These are phyloP conservation scores for Colletotrichum neosansevieriae DNA, from an alignment of 2,329 filamentous ascomycete species.

Conservation along the genomic window DNA sequence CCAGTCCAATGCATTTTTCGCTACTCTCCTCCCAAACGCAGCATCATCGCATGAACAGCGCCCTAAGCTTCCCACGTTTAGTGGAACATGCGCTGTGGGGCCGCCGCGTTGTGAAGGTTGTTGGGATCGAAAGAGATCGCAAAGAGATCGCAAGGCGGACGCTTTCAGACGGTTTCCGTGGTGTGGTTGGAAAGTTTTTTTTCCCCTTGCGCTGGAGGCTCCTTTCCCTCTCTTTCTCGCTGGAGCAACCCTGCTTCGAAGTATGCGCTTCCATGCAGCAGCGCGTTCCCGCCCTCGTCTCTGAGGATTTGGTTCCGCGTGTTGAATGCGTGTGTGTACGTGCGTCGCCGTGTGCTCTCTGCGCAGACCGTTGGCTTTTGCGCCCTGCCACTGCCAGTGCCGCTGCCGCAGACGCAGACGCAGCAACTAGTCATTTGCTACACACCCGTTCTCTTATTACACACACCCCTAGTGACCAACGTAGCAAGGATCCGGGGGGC, in stretches of 20 bases:
- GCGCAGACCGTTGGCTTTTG: slow-evolving; percentile 36
- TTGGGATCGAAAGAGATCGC: slow-evolving; percentile 21
- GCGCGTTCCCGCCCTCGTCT: background rate
- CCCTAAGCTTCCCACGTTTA: slow-evolving; percentile 30
- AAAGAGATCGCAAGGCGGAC: slow-evolving; percentile 20
- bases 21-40: slow-evolving; percentile 12
- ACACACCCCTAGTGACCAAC: slow-evolving; percentile 18
- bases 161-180: slow-evolving; percentile 24
- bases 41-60: slow-evolving; percentile 33
- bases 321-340: background rate
- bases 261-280: slow-evolving; percentile 11
- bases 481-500: slow-evolving; percentile 27
- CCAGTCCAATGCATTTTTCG: background rate
- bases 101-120: background rate
- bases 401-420: slow-evolving; percentile 2
- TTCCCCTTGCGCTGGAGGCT: background rate
- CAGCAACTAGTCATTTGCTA: background rate
- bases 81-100: slow-evolving; percentile 18
- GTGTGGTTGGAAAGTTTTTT: slow-evolving; percentile 7
- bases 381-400: slow-evolving; percentile 8
- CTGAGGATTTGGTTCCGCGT: slow-evolving; percentile 3
- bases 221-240: background rate
- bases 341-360: slow-evolving; percentile 18
- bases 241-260: slow-evolving; percentile 10
- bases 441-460: background rate